Evolutionary conservation across 2,329 filamentous ascomycete genomes (phyloP).

Genomic region (Ampelomyces quisqualis): DNA sequence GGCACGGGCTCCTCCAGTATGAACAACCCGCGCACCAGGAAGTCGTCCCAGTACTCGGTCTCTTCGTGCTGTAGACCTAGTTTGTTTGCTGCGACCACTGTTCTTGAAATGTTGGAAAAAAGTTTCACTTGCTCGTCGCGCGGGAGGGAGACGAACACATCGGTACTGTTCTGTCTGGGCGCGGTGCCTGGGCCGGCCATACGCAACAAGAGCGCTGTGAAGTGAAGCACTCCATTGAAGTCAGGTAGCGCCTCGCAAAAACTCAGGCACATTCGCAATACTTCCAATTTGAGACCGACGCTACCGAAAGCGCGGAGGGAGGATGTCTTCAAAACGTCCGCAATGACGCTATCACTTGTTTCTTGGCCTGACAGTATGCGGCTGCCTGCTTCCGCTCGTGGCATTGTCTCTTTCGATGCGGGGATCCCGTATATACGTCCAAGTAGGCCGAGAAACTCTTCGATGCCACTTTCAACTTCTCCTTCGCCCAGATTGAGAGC

Average conservation of each 20-base stretch:
- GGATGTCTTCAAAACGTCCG: constrained; percentile 60
- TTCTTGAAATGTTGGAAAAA: constrained; percentile 82
- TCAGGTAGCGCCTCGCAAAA: constrained; percentile 93
- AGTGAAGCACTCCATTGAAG: constrained; percentile 83
- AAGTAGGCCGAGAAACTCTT: constrained; percentile 44
- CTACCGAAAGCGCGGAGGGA: constrained; percentile 67
- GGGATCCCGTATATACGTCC: constrained; percentile 48
- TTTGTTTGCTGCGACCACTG: constrained; percentile 72
- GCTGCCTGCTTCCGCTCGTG: neutral
- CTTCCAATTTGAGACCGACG: constrained; percentile 76
- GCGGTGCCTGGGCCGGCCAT: constrained; percentile 79
- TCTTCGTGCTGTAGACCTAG: constrained; percentile 69
- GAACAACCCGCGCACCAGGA: constrained; percentile 77
- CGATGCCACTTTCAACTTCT: constrained; percentile 45
- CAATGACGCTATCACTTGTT: constrained; percentile 44
- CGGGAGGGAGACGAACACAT: constrained; percentile 68
- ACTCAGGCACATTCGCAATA: constrained; percentile 85
- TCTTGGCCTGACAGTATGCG: constrained; percentile 5
- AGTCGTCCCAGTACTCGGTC: constrained; percentile 96
- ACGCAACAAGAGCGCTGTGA: constrained; percentile 79
- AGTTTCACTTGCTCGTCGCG: constrained; percentile 83
- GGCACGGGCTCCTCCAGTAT: constrained; percentile 52
- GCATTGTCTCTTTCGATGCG: constrained; percentile 25
- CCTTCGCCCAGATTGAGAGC: constrained; percentile 58
- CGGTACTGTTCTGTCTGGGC: constrained; percentile 64